Evolutionary conservation across 495 filamentous ascomycete species (phyloP), one percentile per base, ranked within the genome.

Genomic region (Penicillium diatomitis): DNA sequence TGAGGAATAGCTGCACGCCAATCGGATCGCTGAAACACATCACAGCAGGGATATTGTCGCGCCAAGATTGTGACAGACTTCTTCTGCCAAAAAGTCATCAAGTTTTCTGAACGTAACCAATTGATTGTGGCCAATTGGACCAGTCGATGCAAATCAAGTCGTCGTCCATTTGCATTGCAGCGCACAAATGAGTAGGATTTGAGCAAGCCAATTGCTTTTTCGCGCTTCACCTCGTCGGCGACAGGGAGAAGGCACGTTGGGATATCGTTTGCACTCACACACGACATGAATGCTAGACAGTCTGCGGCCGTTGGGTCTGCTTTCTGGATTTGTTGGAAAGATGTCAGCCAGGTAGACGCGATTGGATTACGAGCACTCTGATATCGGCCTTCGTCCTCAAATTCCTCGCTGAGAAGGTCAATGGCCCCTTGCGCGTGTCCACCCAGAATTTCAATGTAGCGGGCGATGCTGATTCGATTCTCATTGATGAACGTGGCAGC

Each of bases 301-400:
- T 72, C 51, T 0, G 65, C 56, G 0, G 76, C 73, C 0, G 62
- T 6, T 0, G 34, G 38, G 35, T 70, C 45, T 3, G 46, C 38
- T 6, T 58, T 34, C 31, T 49, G 62, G 8, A 81, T 74, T 50
- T 80, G 70, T 0, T 63, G 48, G 43, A 82, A 77, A 0, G 77
- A 78, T 0, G 78, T 70, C 0, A 74, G 60, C 78, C 75, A 82
- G 0, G 78, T 83, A 0, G 63, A 67, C 2, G 73, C 75, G 0
- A 82, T 65, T 4, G 79, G 66, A 47, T 80, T 82, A 11, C 70
- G 58, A 10, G 54, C 62, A 5, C 60, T 64, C 4, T 33, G 35
- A 47, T 79, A 76, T 42, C 73, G 56, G 7, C 63, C 53, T 5
- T 66, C 52, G 32, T 79, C 74, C 5, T 66, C 60, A 44, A 79